phyloP scores from a whole-genome alignment of 129 eudicot genomes.

The Heracleum sosnowskyi region DNA sequence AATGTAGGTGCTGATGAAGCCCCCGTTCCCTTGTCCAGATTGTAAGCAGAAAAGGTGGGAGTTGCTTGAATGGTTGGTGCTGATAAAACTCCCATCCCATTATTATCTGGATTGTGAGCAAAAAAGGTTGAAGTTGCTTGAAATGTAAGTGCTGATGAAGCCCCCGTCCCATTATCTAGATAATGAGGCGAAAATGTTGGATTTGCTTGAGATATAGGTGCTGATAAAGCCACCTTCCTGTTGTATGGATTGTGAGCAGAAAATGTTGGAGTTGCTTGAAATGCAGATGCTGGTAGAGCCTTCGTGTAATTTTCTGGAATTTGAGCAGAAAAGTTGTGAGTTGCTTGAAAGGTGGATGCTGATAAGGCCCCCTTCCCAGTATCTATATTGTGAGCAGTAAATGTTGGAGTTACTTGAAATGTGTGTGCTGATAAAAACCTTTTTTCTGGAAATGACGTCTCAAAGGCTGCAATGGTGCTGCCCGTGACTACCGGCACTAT shows the following conservation, averaged over 20 bases:
- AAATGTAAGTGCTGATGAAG: background rate
- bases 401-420: background rate
- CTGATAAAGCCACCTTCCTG: background rate
- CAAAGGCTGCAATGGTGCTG: background rate
- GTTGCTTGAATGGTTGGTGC: background rate
- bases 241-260: too few relatives aligned
- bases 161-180: background rate
- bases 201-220: background rate
- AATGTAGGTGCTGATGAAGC: slow-evolving; percentile 20
- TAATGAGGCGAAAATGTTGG: background rate
- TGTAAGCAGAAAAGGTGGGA: background rate
- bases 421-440: background rate
- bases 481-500: background rate
- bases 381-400: background rate
- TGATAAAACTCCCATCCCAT: background rate
- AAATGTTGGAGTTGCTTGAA: too few relatives aligned
- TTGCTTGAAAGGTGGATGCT: slow-evolving; percentile 27
- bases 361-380: background rate
- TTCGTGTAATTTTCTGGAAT: background rate
- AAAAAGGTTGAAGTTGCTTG: background rate
- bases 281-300: too few relatives aligned
- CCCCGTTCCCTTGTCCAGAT: background rate
- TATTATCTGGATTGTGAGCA: background rate
- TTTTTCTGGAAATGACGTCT: background rate
- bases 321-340: slow-evolving; percentile 20